Percentiles rank a stretch among this genome's conserved stretches.
Conservation (phyloP, 2,329 filamentous ascomycete genomes). For the Colletotrichum lupini region DNA sequence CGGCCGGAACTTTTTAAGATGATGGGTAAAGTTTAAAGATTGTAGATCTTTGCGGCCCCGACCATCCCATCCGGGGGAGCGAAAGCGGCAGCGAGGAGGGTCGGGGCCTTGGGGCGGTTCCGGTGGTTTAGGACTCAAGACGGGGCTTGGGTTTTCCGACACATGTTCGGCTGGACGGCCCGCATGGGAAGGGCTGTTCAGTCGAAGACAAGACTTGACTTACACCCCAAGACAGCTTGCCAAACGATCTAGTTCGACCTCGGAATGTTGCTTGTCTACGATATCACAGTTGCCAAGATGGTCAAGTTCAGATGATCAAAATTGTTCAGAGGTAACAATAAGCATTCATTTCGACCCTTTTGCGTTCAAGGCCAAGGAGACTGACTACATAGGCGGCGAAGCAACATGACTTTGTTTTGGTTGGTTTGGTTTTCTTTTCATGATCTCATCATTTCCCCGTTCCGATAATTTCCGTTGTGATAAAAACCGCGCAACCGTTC, state of each 20-base stretch:
- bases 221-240: not conserved
- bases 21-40: not conserved
- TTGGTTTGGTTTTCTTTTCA: conserved; percentile 14
- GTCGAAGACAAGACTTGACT: no score
- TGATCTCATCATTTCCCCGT: conserved; percentile 31
- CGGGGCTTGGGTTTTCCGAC: not conserved
- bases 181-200: not conserved
- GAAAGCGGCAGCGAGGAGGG: not conserved
- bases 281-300: not conserved
- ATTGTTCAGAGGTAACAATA: conserved; percentile 1
- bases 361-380: conserved; percentile 22
- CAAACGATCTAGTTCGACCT: not conserved
- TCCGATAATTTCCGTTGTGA: conserved; percentile 11
- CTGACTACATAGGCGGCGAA: conserved; percentile 33
- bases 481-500: conserved; percentile 23
- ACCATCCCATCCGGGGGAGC: not conserved
- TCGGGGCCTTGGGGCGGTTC: not conserved
- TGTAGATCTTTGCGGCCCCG: not conserved
- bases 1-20: not conserved
- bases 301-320: no score
- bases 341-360: conserved; percentile 28
- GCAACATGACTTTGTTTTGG: conserved; percentile 24
- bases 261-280: not conserved
- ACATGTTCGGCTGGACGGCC: not conserved
- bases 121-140: not conserved